A percentile compares a stretch with the other conserved stretches of the same genome.
Conservation (phyloP, 2,329 filamentous ascomycete genomes). For the Alternaria sp. region DNA sequence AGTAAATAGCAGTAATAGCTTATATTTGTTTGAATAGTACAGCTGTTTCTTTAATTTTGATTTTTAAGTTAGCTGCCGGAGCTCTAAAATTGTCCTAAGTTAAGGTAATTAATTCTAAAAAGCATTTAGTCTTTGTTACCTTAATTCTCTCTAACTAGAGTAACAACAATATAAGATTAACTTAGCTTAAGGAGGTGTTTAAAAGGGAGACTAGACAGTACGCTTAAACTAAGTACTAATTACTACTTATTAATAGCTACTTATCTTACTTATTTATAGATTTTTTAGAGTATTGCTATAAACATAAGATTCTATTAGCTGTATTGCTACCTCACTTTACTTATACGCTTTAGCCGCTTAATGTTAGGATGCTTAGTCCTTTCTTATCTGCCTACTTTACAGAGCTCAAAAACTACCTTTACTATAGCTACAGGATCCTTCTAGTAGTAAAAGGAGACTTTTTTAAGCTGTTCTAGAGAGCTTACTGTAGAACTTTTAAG, state of each 20-base stretch:
- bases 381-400: not conserved
- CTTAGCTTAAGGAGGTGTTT: no score
- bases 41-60: not conserved
- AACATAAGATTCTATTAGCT: no score
- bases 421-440: not conserved
- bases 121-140: not conserved
- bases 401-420: not conserved
- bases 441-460: slow-evolving; percentile 1
- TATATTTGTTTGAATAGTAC: slow-evolving; percentile 23
- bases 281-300: no score
- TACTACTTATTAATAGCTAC: not conserved
- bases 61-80: slow-evolving; percentile 12
- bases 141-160: not conserved
- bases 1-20: slow-evolving; percentile 20
- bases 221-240: no score
- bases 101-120: not conserved
- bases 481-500: no score
- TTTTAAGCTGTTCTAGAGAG: no score
- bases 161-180: no score
- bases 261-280: not conserved
- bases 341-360: not conserved
- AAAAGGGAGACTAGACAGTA: no score
- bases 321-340: not conserved
- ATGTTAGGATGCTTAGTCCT: not conserved
- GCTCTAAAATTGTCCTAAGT: no score